A percentile compares a stretch with the other conserved stretches of the same genome.
Evolutionary conservation across 176 grass and related monocot species (phyloP).

Genomic region (Alopecurus myosuroides): DNA sequence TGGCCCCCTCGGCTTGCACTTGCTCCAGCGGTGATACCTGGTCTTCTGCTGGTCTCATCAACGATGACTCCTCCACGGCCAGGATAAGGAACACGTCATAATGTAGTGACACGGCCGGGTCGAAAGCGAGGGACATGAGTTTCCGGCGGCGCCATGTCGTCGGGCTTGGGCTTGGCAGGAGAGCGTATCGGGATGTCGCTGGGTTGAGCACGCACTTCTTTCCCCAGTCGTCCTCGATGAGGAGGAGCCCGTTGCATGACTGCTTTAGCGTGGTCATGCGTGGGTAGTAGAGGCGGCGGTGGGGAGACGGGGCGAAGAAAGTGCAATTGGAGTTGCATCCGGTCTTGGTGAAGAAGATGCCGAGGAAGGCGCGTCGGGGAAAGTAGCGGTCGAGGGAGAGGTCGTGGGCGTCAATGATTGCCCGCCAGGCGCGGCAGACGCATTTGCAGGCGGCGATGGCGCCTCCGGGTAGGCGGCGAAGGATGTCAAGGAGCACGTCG

Average conservation of each 20-base stretch:
- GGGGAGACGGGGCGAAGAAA: background rate
- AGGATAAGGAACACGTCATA: background rate
- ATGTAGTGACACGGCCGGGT: background rate
- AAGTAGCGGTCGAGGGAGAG: background rate
- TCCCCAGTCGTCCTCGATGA: background rate
- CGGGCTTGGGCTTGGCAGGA: background rate
- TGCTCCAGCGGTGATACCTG: background rate
- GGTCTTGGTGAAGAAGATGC: background rate
- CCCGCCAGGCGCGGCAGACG: background rate
- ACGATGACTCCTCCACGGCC: background rate
- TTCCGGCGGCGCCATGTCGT: rapidly evolving
- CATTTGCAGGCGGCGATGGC: background rate
- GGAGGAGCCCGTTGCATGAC: background rate
- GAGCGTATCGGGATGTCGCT: background rate
- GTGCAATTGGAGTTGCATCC: background rate
- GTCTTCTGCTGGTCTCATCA: background rate
- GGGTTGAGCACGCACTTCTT: background rate
- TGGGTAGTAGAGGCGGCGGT: too few relatives aligned
- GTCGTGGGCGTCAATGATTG: background rate
- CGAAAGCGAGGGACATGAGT: background rate
- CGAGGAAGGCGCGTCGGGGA: background rate
- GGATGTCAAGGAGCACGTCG: background rate
- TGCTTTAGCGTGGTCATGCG: background rate
- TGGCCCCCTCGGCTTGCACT: background rate
- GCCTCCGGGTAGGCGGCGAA: background rate